Conservation (phyloP, 306 rosid species). For the Rubus parviflorus region DNA sequence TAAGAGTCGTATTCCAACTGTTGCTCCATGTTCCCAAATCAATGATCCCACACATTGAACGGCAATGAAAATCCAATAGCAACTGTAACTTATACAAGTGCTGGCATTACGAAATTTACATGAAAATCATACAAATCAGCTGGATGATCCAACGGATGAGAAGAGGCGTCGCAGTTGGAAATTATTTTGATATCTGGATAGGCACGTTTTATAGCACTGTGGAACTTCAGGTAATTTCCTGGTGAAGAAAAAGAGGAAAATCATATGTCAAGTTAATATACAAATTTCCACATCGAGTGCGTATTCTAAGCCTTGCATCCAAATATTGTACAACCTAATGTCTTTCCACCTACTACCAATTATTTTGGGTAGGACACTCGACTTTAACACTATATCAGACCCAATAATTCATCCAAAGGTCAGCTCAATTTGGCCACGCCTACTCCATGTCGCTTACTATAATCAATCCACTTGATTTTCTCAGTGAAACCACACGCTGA, state of each 20-base stretch:
- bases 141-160: slow-evolving; percentile 70
- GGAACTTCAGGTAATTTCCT: slow-evolving; percentile 76
- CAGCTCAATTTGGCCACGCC: background rate
- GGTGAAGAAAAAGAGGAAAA: slow-evolving; percentile 23
- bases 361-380: background rate
- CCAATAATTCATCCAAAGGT: background rate
- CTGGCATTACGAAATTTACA: slow-evolving; percentile 45
- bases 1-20: slow-evolving; percentile 7
- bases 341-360: background rate
- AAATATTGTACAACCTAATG: background rate
- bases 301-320: background rate
- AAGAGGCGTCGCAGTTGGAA: slow-evolving; percentile 85
- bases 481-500: background rate
- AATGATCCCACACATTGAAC: background rate
- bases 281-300: background rate
- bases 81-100: slow-evolving; percentile 9
- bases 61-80: background rate
- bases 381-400: background rate
- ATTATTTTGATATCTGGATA: slow-evolving; percentile 89
- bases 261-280: background rate
- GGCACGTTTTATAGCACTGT: slow-evolving; percentile 54
- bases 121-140: slow-evolving; percentile 90
- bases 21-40: background rate
- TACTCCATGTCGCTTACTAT: background rate
- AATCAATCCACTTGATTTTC: background rate